A percentile compares a stretch with the other conserved stretches of the same genome.
Conservation (phyloP, 192 early-diverging fungal genomes). For the Tieghemiomyces parasiticus region DNA sequence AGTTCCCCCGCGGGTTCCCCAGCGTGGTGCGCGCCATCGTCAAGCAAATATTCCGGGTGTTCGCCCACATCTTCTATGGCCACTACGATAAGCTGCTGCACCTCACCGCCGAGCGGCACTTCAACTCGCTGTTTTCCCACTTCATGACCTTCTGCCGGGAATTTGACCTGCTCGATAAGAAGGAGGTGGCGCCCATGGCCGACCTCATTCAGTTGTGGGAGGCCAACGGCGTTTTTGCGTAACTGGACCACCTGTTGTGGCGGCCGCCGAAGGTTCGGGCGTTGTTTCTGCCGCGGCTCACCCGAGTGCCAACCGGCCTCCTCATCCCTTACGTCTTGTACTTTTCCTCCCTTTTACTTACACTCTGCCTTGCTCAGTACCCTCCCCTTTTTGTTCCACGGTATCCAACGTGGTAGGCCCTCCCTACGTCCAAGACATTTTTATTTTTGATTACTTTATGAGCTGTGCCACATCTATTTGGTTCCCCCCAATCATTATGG, state of each 20-base stretch:
- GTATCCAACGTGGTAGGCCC: too few species aligned
- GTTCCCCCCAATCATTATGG: too few species aligned
- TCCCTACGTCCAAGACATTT: too few species aligned
- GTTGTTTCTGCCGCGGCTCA: too few species aligned
- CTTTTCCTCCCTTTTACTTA: too few species aligned
- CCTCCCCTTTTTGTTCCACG: too few species aligned
- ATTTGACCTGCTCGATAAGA: constrained; percentile 87
- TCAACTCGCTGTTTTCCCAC: constrained; percentile 94
- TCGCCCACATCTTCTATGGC: constrained; percentile 86
- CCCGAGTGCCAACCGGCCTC: too few species aligned
- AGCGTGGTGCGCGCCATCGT: constrained; percentile 53
- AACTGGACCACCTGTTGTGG: neutral
- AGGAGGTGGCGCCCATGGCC: constrained; percentile 67
- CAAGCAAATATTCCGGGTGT: constrained; percentile 73
- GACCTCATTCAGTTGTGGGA: constrained; percentile 51
- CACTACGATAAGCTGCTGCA: constrained; percentile 81
- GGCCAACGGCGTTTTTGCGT: constrained; percentile 20
- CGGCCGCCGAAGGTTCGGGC: neutral
- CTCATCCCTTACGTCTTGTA: too few species aligned
- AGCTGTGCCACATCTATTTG: too few species aligned
- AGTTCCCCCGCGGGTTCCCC: constrained; percentile 74
- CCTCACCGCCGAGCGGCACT: constrained; percentile 70
- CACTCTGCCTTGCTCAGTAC: too few species aligned
- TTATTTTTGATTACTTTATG: too few species aligned
- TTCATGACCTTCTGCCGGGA: constrained; percentile 84